Evolutionary conservation across 2,329 filamentous ascomycete genomes (phyloP), one percentile per base, ranked within the genome.

Genomic region (Pseudogymnoascus sp.): DNA sequence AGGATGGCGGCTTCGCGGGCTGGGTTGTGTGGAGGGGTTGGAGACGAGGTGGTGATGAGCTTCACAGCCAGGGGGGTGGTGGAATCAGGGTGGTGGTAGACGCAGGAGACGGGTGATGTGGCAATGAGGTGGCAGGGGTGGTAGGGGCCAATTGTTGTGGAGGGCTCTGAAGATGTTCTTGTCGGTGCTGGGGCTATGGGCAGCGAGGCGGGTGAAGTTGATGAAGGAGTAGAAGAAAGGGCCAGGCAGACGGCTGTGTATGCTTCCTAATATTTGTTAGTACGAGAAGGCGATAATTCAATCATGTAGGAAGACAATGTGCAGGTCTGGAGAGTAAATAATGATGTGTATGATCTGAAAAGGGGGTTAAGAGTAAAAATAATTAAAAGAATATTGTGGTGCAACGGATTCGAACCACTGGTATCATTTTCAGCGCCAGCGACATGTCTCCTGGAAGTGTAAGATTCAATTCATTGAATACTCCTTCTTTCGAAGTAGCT

Each of bases 11-110:
- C 87, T 77, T 99, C 95, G 45, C 90, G 86, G 55, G 82, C 78
- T 1, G 91, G 88, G 72, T 96, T 87, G 75, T 99, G 95, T 8
- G 95, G 95, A 38, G 87, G 82, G 76, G 88, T 86, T 61, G 82
- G 80, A 28, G 37, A 37, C 38, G 87, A 87, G 33, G 90, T 87
- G 28, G 85, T 86, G 37, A 95, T 96, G 64, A 97, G 86, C 73
- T 99, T 99, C 59, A 99, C 79, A 1, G 93, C 95, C 5, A 88
- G 80, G 8, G 33, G 37, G 16, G 73, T 74, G 18, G 76, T 73
- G 16, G 79, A 77, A 61, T 76, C 69, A 21, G 73, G 76, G 41
- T 86, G 86, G 69, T 88, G 88, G 77, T 93, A 97, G 60, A 99
- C 86, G 62, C 88, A 85, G 16, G 93, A 95, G 65, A 91, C 95